phyloP scores from a whole-genome alignment of 129 eudicot species.

The Erigeron canadensis region DNA sequence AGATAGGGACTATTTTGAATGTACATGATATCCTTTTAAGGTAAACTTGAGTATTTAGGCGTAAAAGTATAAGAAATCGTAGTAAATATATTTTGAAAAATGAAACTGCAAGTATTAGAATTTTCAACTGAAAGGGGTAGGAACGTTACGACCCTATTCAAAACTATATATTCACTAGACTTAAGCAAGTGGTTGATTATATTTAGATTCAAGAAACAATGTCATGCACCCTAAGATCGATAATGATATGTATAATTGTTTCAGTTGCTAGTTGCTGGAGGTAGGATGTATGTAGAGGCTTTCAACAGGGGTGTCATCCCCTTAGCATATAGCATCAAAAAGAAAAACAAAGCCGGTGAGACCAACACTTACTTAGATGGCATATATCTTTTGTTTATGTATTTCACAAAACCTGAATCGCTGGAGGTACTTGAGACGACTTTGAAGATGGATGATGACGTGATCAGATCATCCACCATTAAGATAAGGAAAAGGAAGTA shows the following conservation, averaged over 20 bases:
- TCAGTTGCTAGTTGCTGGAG: conserved; percentile 90
- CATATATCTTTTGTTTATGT: conserved; percentile 69
- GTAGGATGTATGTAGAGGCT: conserved; percentile 76
- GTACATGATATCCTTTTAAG: no score
- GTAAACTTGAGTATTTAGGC: no score
- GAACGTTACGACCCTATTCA: neutral
- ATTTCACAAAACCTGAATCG: conserved; percentile 79
- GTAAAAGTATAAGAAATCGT: no score
- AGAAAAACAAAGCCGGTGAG: conserved; percentile 76
- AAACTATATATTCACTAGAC: neutral
- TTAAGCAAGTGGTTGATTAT: neutral
- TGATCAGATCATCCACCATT: conserved; percentile 58
- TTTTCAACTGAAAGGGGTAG: no score
- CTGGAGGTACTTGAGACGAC: conserved; percentile 43
- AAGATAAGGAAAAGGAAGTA: conserved; percentile 64
- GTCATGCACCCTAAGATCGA: neutral
- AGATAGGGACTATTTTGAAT: no score
- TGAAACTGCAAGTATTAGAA: no score
- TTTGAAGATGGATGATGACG: conserved; percentile 50
- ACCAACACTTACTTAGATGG: conserved; percentile 71
- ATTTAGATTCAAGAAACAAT: neutral
- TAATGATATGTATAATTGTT: neutral
- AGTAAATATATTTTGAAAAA: no score
- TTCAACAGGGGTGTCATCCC: conserved; percentile 76
- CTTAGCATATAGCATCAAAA: conserved; percentile 61